Conservation (phyloP, 2,329 filamentous ascomycete genomes). For the Botrytis squamosa region DNA sequence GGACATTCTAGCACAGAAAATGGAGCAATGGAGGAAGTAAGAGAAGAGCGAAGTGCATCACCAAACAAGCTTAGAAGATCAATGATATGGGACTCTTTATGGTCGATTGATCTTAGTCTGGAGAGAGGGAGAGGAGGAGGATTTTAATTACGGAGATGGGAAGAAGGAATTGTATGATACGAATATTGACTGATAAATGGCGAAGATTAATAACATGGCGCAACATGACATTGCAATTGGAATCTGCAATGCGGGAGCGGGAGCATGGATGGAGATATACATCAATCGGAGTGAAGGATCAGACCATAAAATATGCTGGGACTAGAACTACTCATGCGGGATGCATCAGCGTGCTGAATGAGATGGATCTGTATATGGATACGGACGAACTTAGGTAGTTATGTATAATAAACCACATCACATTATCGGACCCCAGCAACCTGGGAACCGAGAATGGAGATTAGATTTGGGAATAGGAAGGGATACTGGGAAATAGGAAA, state of each 20-base stretch:
- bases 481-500: not conserved
- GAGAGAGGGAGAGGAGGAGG: conserved; percentile 42
- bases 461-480: not conserved
- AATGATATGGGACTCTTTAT: conserved; percentile 61
- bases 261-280: not conserved
- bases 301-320: not conserved
- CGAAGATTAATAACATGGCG: not conserved
- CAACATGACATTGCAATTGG: not conserved
- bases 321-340: not conserved
- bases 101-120: conserved; percentile 59
- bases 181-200: not conserved
- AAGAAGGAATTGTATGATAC: not conserved
- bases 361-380: not conserved
- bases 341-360: not conserved
- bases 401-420: not conserved
- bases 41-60: conserved; percentile 28
- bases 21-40: conserved; percentile 19
- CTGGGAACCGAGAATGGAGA: not conserved
- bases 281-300: not conserved
- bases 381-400: not conserved
- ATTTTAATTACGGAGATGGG: not conserved
- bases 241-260: not conserved
- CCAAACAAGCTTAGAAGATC: conserved; percentile 46
- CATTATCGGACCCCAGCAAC: not conserved
- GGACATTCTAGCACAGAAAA: no score